Evolutionary conservation across 2,329 filamentous ascomycete species (phyloP).

Genomic region (Zasmidium citrigriseum): DNA sequence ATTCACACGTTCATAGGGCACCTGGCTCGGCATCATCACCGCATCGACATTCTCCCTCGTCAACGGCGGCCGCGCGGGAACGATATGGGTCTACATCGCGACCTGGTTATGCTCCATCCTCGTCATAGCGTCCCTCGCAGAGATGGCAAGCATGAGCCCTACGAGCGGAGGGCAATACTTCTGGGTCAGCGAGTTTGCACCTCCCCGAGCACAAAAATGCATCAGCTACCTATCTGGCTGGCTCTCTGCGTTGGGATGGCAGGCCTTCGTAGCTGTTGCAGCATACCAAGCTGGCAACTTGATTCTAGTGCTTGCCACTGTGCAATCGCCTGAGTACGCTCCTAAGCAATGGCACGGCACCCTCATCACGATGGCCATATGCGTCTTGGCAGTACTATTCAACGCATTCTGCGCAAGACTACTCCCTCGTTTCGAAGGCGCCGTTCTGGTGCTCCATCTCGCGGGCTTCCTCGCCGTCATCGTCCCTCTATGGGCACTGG

Average conservation of each 20-base stretch:
- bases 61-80: slow-evolving; percentile 26
- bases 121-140: slow-evolving; percentile 18
- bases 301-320: slow-evolving; percentile 2
- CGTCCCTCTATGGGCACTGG: slow-evolving; percentile 9
- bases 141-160: slow-evolving; percentile 29
- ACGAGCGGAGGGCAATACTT: slow-evolving; percentile 28
- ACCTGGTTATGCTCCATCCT: slow-evolving; percentile 17
- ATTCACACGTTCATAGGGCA: slow-evolving; percentile 7
- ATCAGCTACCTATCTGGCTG: slow-evolving; percentile 21
- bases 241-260: slow-evolving; percentile 18
- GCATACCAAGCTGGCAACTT: slow-evolving; percentile 10
- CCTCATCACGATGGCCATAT: not conserved
- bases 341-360: not conserved
- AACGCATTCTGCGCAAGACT: slow-evolving; percentile 35
- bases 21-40: slow-evolving; percentile 26
- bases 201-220: slow-evolving; percentile 30
- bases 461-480: slow-evolving; percentile 27
- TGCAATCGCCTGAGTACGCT: not conserved
- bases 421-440: slow-evolving; percentile 40
- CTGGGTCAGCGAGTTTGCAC: slow-evolving; percentile 27
- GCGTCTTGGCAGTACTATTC: not conserved
- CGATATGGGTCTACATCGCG: slow-evolving; percentile 20
- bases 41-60: slow-evolving; percentile 19
- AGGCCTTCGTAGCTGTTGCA: slow-evolving; percentile 9
- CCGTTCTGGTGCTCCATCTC: slow-evolving; percentile 30